Conservation (phyloP, 805 yeast species). For the Candida chilensis region DNA sequence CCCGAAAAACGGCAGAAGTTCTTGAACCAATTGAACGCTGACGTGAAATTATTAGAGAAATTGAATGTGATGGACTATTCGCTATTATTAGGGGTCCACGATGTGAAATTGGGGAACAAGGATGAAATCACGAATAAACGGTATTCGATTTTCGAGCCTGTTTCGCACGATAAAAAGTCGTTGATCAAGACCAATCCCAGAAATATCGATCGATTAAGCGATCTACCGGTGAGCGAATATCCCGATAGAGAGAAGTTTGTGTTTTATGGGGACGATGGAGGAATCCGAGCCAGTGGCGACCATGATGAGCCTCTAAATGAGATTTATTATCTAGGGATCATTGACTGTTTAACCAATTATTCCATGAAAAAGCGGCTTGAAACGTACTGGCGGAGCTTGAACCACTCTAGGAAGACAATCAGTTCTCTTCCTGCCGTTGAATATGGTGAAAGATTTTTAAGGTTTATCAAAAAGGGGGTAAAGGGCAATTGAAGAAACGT, state of each 20-base stretch:
- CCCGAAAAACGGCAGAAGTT: slow-evolving; percentile 55
- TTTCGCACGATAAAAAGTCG: slow-evolving; percentile 18
- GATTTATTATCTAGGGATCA: slow-evolving; percentile 85
- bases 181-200: slow-evolving; percentile 37
- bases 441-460: slow-evolving; percentile 79
- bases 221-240: slow-evolving; percentile 32
- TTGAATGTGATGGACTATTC: slow-evolving; percentile 96
- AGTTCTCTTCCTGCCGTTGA: slow-evolving; percentile 89
- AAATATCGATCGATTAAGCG: slow-evolving; percentile 25
- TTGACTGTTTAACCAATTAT: slow-evolving; percentile 85
- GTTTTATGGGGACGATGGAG: slow-evolving; percentile 79
- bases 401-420: slow-evolving; percentile 58
- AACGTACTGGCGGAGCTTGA: slow-evolving; percentile 74
- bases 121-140: slow-evolving; percentile 19
- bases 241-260: slow-evolving; percentile 41
- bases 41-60: slow-evolving; percentile 61
- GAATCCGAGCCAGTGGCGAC: slow-evolving; percentile 65
- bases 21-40: slow-evolving; percentile 62
- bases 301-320: slow-evolving; percentile 50
- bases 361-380: slow-evolving; percentile 69
- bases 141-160: slow-evolving; percentile 34
- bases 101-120: slow-evolving; percentile 50
- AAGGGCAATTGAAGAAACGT: too few species aligned
- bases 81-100: slow-evolving; percentile 80
- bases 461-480: slow-evolving; percentile 44